These are phyloP conservation scores for Mentha longifolia DNA, from an alignment of 257 asterid species.

Conservation along the genomic window DNA sequence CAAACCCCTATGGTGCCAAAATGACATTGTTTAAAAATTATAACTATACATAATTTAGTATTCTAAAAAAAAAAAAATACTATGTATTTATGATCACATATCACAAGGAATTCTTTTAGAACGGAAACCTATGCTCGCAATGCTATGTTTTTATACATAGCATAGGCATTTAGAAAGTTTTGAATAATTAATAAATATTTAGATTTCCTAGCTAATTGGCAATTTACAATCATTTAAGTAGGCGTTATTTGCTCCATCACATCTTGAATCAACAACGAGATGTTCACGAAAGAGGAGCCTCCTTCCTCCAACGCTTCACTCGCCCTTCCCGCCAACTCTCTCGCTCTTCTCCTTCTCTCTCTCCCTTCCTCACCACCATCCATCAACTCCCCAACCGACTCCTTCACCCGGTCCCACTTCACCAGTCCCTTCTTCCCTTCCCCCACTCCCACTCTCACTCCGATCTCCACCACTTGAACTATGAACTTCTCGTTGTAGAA, in stretches of 20 bases:
- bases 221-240: background rate
- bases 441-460: slow-evolving; percentile 38
- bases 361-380: slow-evolving; percentile 38
- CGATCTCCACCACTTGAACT: slow-evolving; percentile 33
- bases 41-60: no score
- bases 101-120: no score
- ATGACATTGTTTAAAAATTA: no score
- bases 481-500: slow-evolving; percentile 42
- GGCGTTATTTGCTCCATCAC: background rate
- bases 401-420: slow-evolving; percentile 33
- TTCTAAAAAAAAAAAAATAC: no score
- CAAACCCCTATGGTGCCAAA: no score
- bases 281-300: slow-evolving; percentile 45
- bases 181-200: no score
- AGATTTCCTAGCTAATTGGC: no score
- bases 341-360: slow-evolving; percentile 43
- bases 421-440: slow-evolving; percentile 14
- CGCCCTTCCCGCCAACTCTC: slow-evolving; percentile 40
- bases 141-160: no score
- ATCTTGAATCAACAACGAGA: slow-evolving; percentile 37
- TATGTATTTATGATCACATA: no score
- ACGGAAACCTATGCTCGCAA: no score
- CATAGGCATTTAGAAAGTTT: no score
- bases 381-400: slow-evolving; percentile 32
- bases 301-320: slow-evolving; percentile 38